phyloP scores from a whole-genome alignment of 192 early-diverging fungal genomes.

The Allomyces javanicus region DNA sequence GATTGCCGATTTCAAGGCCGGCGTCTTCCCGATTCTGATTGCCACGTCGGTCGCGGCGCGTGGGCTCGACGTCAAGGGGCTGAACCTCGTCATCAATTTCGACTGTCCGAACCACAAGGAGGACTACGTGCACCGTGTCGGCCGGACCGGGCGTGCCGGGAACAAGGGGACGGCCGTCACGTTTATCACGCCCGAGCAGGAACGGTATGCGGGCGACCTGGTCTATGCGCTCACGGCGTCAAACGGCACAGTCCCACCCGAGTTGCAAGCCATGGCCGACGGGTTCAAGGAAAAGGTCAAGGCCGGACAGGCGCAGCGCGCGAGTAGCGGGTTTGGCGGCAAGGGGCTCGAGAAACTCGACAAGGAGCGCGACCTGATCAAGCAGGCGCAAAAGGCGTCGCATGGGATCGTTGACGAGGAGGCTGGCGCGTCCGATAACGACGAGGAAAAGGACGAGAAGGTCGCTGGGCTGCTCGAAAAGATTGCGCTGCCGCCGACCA shows the following conservation, averaged over 20 bases:
- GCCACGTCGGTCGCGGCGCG: constrained; percentile 93
- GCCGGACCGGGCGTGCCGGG: constrained; percentile 91
- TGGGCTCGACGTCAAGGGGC: constrained; percentile 82
- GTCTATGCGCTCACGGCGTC: constrained; percentile 71
- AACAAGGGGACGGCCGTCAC: constrained; percentile 94
- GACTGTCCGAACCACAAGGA: constrained; percentile 97
- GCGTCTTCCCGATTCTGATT: constrained; percentile 71
- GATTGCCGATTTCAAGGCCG: constrained; percentile 84
- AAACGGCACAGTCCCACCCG: constrained; percentile 47
- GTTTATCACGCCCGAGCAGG: constrained; percentile 87
- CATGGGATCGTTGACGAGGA: constrained; percentile 48
- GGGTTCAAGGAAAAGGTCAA: constrained; percentile 60
- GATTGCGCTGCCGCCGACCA: constrained; percentile 5
- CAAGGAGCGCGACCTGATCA: constrained; percentile 69
- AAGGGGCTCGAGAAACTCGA: constrained; percentile 91
- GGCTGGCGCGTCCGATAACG: constrained; percentile 42
- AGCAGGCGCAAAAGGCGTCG: constrained; percentile 77
- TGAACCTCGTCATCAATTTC: constrained; percentile 86
- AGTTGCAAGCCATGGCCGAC: constrained; percentile 60
- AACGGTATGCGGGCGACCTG: constrained; percentile 76
- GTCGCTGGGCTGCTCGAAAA: constrained; percentile 5
- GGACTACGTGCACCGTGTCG: constrained; percentile 96
- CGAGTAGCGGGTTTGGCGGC: constrained; percentile 77
- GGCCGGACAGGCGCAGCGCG: constrained; percentile 43
- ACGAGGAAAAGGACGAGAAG: constrained; percentile 21